Percentiles rank a stretch among this genome's conserved stretches.
phyloP scores from a whole-genome alignment of 768 basidiomycete genomes.

The Tylopilus intermedius region DNA sequence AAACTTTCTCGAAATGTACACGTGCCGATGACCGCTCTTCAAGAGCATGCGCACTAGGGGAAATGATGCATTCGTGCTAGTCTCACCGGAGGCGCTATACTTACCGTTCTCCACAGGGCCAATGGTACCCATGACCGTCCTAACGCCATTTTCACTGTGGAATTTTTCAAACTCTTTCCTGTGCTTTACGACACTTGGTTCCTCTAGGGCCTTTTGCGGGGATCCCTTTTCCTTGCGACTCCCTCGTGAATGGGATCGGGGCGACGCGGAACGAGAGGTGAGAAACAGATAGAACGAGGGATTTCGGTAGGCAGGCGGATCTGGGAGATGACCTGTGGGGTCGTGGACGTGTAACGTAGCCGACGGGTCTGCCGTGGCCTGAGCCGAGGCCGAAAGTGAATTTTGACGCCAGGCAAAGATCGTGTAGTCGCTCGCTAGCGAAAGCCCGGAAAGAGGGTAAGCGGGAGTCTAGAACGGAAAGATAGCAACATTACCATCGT shows the following conservation, averaged over 20 bases:
- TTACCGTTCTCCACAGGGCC: constrained; percentile 84
- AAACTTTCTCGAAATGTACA: constrained; percentile 94
- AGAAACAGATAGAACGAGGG: constrained; percentile 66
- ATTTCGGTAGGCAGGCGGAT: constrained; percentile 61
- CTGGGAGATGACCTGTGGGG: constrained; percentile 54
- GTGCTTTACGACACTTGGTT: constrained; percentile 53
- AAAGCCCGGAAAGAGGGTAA: not conserved
- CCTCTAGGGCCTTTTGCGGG: constrained; percentile 21
- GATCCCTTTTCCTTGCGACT: constrained; percentile 39
- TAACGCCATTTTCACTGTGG: constrained; percentile 86
- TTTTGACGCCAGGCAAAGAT: constrained; percentile 79
- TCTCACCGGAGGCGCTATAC: not conserved
- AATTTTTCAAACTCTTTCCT: constrained; percentile 81
- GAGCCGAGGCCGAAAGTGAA: constrained; percentile 24
- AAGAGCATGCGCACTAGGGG: constrained; percentile 88
- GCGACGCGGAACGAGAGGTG: constrained; percentile 20
- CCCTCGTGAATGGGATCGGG: constrained; percentile 30
- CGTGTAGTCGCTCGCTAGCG: constrained; percentile 75
- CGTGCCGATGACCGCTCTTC: constrained; percentile 86
- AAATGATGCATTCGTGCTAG: not conserved
- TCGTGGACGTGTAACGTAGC: constrained; percentile 58
- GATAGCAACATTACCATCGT: constrained; percentile 60
- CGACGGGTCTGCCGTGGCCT: constrained; percentile 8
- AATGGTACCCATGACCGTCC: constrained; percentile 87
- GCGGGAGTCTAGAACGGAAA: not conserved